Percentiles rank a stretch among this genome's conserved stretches.
Evolutionary conservation across 2,329 filamentous ascomycete genomes (phyloP).

Genomic region (Ciborinia camelliae): DNA sequence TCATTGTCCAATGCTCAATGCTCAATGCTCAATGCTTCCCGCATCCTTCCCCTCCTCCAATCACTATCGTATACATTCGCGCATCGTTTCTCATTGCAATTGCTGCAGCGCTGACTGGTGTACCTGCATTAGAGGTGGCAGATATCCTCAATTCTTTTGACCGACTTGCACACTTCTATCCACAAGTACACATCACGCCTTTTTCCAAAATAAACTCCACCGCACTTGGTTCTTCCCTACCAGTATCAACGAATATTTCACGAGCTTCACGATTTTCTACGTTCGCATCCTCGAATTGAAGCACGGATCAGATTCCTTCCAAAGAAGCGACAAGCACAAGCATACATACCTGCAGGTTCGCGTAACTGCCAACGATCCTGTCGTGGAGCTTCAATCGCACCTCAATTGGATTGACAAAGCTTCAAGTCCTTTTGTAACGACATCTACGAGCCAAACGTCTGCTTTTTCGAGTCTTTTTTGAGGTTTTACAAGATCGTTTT

Average conservation of each 20-base stretch:
- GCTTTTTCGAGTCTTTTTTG: slow-evolving; percentile 33
- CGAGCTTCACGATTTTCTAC: slow-evolving; percentile 33
- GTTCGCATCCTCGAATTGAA: slow-evolving; percentile 34
- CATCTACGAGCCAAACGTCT: slow-evolving; percentile 44
- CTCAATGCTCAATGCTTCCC: slow-evolving; percentile 26
- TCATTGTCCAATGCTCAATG: slow-evolving; percentile 5
- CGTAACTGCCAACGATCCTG: slow-evolving; percentile 34
- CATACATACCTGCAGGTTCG: slow-evolving; percentile 40
- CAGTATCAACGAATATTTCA: slow-evolving; percentile 24
- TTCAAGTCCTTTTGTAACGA: slow-evolving; percentile 41
- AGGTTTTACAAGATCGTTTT: slow-evolving; percentile 34
- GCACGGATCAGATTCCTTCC: slow-evolving; percentile 32
- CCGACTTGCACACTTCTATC: slow-evolving; percentile 21
- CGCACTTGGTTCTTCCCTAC: slow-evolving; percentile 8
- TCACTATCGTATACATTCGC: slow-evolving; percentile 7
- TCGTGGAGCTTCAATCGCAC: slow-evolving; percentile 38
- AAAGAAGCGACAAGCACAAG: slow-evolving; percentile 35
- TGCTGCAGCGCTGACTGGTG: slow-evolving; percentile 37
- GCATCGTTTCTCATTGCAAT: slow-evolving; percentile 29
- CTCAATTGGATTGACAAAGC: slow-evolving; percentile 36
- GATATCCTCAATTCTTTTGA: slow-evolving; percentile 32
- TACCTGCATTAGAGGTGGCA: slow-evolving; percentile 40
- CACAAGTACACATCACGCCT: slow-evolving; percentile 22
- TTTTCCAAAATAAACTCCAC: slow-evolving; percentile 15
- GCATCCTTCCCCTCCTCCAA: slow-evolving; percentile 21